phyloP scores from a whole-genome alignment of 345 rosid genomes.

The Kandelia obovata region DNA sequence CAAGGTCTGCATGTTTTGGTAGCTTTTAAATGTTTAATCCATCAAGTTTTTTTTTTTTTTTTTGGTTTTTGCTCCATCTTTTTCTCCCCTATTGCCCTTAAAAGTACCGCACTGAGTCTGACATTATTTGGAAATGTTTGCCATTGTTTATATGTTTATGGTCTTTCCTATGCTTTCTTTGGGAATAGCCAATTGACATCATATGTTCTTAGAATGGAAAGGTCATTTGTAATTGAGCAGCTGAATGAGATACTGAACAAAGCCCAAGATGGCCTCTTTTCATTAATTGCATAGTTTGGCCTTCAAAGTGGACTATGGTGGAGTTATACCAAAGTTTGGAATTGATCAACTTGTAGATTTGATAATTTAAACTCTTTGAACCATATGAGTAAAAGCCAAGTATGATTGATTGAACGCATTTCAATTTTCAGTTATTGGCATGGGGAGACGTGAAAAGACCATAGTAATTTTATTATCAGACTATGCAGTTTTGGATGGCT shows the following conservation, averaged over 20 bases:
- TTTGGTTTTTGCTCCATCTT: no score
- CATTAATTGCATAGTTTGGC: background rate
- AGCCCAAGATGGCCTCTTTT: constrained; percentile 6
- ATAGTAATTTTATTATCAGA: background rate
- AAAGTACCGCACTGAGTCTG: background rate
- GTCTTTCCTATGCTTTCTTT: background rate
- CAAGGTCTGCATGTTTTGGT: constrained; percentile 43
- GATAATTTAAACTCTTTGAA: background rate
- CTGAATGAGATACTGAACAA: background rate
- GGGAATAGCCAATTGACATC: background rate
- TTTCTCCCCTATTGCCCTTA: background rate
- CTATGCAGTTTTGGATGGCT: background rate
- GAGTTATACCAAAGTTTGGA: background rate
- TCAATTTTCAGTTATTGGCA: constrained; percentile 3
- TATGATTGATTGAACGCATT: background rate
- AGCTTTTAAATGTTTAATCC: background rate
- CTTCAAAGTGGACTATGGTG: background rate
- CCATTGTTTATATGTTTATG: constrained; percentile 5
- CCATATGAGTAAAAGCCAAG: background rate
- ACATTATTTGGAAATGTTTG: background rate
- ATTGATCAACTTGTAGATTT: no score
- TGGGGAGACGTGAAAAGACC: background rate
- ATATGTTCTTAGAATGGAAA: constrained; percentile 9
- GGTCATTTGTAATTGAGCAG: background rate
- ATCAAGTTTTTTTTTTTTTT: no score